phyloP scores from a whole-genome alignment of 768 basidiomycete species.

The Phaeotremella fagi region DNA sequence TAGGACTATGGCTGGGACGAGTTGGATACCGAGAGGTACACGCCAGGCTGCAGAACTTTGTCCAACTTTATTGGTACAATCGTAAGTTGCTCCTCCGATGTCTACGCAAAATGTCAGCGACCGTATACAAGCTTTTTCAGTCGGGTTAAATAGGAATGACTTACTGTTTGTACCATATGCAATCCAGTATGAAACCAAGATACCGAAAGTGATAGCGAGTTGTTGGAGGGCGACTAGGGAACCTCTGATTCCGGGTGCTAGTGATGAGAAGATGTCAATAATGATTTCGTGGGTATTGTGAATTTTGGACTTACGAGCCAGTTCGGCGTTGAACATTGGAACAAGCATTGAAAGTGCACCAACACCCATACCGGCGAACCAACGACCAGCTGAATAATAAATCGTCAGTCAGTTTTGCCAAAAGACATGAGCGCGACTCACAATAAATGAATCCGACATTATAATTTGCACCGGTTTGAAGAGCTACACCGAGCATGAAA shows the following conservation, averaged over 20 bases:
- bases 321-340: conserved; percentile 63
- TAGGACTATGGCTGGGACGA: conserved; percentile 67
- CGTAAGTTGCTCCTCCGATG: conserved; percentile 47
- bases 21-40: conserved; percentile 67
- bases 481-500: conserved; percentile 64
- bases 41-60: conserved; percentile 72
- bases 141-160: background rate
- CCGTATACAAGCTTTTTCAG: background rate
- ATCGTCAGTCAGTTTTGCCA: conserved; percentile 4
- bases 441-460: conserved; percentile 63
- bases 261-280: too few species aligned
- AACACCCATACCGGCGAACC: conserved; percentile 73
- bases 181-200: conserved; percentile 52
- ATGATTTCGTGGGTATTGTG: too few species aligned
- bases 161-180: conserved; percentile 59
- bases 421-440: conserved; percentile 1
- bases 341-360: conserved; percentile 79
- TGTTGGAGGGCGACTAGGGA: conserved; percentile 76
- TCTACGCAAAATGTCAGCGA: conserved; percentile 7
- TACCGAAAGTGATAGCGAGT: conserved; percentile 64
- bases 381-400: conserved; percentile 53
- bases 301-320: too few species aligned
- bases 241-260: conserved; percentile 73
- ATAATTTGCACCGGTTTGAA: conserved; percentile 49
- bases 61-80: conserved; percentile 39